These are phyloP conservation scores for Datura wrightii DNA, from an alignment of 257 asterid species.

Conservation along the genomic window DNA sequence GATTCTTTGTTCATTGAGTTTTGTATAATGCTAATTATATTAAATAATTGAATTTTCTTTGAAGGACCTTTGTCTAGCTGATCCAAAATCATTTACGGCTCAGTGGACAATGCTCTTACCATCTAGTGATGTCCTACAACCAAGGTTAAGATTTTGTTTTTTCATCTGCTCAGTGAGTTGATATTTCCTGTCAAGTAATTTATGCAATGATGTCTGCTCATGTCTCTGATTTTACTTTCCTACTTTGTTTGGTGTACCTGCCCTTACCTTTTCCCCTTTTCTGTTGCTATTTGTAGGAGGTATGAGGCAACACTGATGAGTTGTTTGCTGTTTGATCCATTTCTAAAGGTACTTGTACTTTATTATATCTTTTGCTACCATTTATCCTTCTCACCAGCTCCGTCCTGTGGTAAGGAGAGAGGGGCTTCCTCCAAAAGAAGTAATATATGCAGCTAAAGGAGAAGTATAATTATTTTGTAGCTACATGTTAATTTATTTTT, in stretches of 20 bases:
- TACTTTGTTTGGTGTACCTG: conserved; percentile 24
- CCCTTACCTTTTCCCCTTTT: conserved; percentile 9
- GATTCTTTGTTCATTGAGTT: conserved; percentile 24
- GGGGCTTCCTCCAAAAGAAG: neutral
- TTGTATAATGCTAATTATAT: conserved; percentile 33
- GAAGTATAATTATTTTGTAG: conserved; percentile 1
- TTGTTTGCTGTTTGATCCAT: conserved; percentile 91
- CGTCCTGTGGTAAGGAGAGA: neutral
- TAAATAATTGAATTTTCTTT: conserved; percentile 45
- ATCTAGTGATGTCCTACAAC: conserved; percentile 80
- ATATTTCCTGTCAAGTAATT: conserved; percentile 6
- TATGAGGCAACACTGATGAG: conserved; percentile 80
- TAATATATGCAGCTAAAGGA: conserved; percentile 7
- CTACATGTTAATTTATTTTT: neutral
- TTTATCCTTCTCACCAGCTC: conserved; percentile 17
- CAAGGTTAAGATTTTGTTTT: conserved; percentile 60
- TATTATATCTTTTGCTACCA: conserved; percentile 26
- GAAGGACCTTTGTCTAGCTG: conserved; percentile 94
- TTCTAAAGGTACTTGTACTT: conserved; percentile 61
- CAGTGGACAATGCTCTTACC: conserved; percentile 94
- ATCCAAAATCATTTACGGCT: conserved; percentile 79
- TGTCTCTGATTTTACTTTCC: conserved; percentile 1
- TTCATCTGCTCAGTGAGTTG: conserved; percentile 32
- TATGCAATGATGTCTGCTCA: conserved; percentile 17
- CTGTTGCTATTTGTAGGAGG: conserved; percentile 60